Evolutionary conservation across 805 yeast species (phyloP).

Genomic region (Starmera dryadoides): DNA sequence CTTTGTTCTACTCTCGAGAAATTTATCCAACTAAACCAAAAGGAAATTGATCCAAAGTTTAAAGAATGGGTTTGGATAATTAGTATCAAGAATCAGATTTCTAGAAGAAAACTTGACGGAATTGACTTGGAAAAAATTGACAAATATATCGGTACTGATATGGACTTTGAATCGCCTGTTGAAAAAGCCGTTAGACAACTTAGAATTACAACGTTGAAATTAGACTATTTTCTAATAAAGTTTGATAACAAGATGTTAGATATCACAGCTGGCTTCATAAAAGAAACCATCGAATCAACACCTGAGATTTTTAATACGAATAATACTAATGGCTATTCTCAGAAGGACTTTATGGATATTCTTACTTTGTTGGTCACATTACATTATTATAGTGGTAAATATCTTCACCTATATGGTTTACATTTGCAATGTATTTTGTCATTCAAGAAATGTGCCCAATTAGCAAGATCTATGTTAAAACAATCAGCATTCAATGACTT

Average conservation of each 20-base stretch:
- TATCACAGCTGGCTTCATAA: slow-evolving; percentile 4
- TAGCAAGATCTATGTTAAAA: slow-evolving; percentile 46
- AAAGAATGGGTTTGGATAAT: slow-evolving; percentile 9
- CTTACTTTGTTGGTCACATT: slow-evolving; percentile 9
- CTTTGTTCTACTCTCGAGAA: slow-evolving; percentile 8
- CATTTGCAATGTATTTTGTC: slow-evolving; percentile 25
- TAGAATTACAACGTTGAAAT: slow-evolving; percentile 7
- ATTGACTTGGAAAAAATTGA: not conserved
- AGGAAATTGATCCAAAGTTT: slow-evolving; percentile 1
- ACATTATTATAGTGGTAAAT: slow-evolving; percentile 11
- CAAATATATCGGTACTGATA: not conserved
- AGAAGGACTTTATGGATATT: not conserved
- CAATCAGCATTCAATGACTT: slow-evolving; percentile 21
- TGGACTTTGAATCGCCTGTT: slow-evolving; percentile 1
- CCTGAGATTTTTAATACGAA: slow-evolving; percentile 5
- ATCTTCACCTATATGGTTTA: slow-evolving; percentile 10
- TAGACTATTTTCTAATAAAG: slow-evolving; percentile 8
- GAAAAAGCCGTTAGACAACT: slow-evolving; percentile 4
- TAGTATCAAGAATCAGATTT: not conserved
- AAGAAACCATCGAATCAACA: not conserved
- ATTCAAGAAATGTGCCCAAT: slow-evolving; percentile 40
- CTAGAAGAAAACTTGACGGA: not conserved
- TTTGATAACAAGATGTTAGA: slow-evolving; percentile 8
- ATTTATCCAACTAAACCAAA: not conserved
- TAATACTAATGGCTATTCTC: slow-evolving; percentile 7